phyloP scores from a whole-genome alignment of 768 basidiomycete species.

The Lactarius quietus region DNA sequence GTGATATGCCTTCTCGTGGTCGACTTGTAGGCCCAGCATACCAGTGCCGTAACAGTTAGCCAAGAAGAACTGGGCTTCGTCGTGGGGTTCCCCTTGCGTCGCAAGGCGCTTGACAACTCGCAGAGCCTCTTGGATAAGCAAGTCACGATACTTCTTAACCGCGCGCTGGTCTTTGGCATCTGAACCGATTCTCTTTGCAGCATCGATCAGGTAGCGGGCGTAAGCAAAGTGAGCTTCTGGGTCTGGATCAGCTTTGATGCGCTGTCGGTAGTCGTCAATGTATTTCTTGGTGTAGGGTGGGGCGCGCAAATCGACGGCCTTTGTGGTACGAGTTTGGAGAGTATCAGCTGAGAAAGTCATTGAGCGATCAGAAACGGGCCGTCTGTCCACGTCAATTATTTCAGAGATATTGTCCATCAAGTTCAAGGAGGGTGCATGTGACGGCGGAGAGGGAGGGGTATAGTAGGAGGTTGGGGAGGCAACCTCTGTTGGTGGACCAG shows the following conservation, averaged over 20 bases:
- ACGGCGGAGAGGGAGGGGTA: slow-evolving; percentile 1
- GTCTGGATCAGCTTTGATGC: slow-evolving; percentile 97
- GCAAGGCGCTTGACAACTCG: slow-evolving; percentile 92
- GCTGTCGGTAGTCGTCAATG: slow-evolving; percentile 94
- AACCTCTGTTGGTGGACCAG: slow-evolving; percentile 23
- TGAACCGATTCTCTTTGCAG: slow-evolving; percentile 85
- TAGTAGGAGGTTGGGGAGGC: slow-evolving; percentile 7
- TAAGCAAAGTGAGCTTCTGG: slow-evolving; percentile 97
- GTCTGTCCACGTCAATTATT: slow-evolving; percentile 52
- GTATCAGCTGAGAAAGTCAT: slow-evolving; percentile 54
- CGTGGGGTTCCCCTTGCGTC: slow-evolving; percentile 86
- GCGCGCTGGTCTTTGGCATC: slow-evolving; percentile 72
- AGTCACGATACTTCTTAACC: slow-evolving; percentile 87
- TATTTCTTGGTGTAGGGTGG: slow-evolving; percentile 94
- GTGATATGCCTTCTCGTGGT: slow-evolving; percentile 97
- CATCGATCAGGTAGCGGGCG: slow-evolving; percentile 98
- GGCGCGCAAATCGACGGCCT: slow-evolving; percentile 75
- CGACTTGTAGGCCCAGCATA: slow-evolving; percentile 90
- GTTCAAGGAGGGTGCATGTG: slow-evolving; percentile 26
- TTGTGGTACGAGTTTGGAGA: slow-evolving; percentile 61
- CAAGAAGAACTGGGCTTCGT: slow-evolving; percentile 97
- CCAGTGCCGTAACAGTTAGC: slow-evolving; percentile 98
- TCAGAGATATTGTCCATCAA: slow-evolving; percentile 27
- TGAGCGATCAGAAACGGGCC: slow-evolving; percentile 54
- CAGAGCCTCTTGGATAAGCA: slow-evolving; percentile 81